phyloP scores from a whole-genome alignment of 352 stramenopile genomes.

The Phytophthora rubi region DNA sequence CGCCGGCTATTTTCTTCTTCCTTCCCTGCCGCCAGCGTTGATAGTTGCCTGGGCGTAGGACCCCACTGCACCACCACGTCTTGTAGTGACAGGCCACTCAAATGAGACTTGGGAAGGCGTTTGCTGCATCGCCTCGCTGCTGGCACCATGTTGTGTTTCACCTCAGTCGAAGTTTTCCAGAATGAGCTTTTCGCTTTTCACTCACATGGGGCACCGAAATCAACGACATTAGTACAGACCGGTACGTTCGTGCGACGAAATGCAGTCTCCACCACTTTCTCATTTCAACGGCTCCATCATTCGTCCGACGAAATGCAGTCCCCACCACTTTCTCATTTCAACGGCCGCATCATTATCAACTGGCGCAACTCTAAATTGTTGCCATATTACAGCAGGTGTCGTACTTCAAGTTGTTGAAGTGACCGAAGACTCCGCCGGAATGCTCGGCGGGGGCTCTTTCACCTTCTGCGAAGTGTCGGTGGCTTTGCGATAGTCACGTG shows the following conservation, averaged over 20 bases:
- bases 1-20: not conserved
- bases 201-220: not conserved
- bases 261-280: not conserved
- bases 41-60: not conserved
- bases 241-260: not conserved
- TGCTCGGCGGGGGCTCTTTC: constrained; percentile 25
- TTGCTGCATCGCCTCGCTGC: not conserved
- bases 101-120: not conserved
- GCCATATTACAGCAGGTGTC: not conserved
- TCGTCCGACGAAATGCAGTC: no score
- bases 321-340: no score
- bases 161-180: not conserved
- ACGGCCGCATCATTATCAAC: no score
- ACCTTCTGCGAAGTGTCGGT: constrained; percentile 3
- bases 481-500: constrained; percentile 1
- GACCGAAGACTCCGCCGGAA: constrained; percentile 12
- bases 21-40: not conserved
- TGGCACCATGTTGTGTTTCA: not conserved
- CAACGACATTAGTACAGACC: no score
- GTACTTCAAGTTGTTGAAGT: constrained; percentile 13
- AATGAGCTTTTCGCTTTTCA: not conserved
- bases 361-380: no score
- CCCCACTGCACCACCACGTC: not conserved
- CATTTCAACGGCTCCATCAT: not conserved
- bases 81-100: not conserved